These are phyloP conservation scores for Eragrostis curvula DNA, from an alignment of 176 grass and related monocot species.

Conservation along the genomic window DNA sequence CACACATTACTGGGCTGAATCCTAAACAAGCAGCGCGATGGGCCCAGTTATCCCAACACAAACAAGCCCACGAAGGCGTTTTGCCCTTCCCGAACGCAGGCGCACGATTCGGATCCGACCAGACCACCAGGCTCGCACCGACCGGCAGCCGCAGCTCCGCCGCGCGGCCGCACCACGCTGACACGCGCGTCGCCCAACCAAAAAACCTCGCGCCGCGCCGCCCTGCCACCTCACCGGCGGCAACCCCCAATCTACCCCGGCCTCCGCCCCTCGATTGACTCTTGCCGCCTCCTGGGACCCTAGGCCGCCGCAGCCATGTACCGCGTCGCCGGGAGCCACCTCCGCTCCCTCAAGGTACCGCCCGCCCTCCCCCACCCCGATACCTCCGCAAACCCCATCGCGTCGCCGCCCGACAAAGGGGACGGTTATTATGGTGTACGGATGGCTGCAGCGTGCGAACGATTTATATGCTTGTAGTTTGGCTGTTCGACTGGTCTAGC, in stretches of 20 bases:
- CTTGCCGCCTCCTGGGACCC: neutral
- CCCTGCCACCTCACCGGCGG: neutral
- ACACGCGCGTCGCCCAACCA: neutral
- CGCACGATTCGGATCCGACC: conserved; percentile 13
- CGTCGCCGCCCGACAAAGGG: neutral
- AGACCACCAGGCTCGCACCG: neutral
- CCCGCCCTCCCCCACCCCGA: neutral
- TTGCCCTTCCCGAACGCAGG: neutral
- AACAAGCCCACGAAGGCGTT: neutral
- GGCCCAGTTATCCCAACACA: neutral
- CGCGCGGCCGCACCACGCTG: neutral
- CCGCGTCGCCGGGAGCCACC: conserved; percentile 27
- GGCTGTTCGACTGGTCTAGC: neutral
- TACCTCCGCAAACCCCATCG: neutral
- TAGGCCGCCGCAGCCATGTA: conserved; percentile 20
- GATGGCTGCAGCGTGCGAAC: neutral
- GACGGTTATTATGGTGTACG: neutral
- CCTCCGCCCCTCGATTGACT: neutral
- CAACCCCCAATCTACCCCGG: neutral
- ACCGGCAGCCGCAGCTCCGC: neutral
- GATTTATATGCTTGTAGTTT: neutral
- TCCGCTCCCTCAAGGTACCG: conserved; percentile 43
- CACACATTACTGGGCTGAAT: neutral
- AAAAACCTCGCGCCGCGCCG: neutral
- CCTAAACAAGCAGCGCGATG: too few species aligned